Percentiles rank a stretch among this genome's conserved stretches.
Conservation (phyloP, 768 basidiomycete species). For the Punctularia strigosozonata region DNA sequence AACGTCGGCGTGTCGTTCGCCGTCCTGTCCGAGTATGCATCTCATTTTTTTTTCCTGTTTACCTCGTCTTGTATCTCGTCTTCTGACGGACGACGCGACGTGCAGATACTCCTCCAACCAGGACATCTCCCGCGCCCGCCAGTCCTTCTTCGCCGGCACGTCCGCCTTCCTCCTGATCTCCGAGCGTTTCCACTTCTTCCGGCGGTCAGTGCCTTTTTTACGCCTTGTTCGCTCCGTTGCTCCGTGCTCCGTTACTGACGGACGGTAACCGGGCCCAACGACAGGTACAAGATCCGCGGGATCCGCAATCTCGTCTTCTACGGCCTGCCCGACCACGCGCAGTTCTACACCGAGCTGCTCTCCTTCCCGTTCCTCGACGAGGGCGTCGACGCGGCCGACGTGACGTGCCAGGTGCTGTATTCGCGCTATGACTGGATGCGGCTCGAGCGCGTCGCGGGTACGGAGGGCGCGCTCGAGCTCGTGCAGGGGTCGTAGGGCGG, state of each 20-base stretch:
- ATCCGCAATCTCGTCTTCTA: conserved; percentile 92
- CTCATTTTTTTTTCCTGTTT: conserved; percentile 1
- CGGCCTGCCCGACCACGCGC: conserved; percentile 79
- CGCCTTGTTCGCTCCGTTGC: background rate
- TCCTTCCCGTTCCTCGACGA: conserved; percentile 87
- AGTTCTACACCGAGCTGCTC: conserved; percentile 86
- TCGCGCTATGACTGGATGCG: conserved; percentile 84
- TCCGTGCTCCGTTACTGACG: background rate
- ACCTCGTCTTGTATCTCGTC: background rate
- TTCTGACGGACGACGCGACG: conserved; percentile 1
- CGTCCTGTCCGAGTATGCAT: conserved; percentile 87
- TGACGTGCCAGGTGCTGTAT: conserved; percentile 73
- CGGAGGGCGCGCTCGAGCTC: conserved; percentile 19
- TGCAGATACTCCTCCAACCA: conserved; percentile 82
- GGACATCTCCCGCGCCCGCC: conserved; percentile 89
- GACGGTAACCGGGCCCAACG: too few species aligned
- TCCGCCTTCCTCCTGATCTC: conserved; percentile 83
- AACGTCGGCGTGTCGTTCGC: conserved; percentile 57
- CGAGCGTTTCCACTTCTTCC: conserved; percentile 98
- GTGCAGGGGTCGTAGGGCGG: too few species aligned
- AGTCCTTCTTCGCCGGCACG: conserved; percentile 83
- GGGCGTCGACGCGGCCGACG: conserved; percentile 76
- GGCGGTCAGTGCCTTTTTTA: conserved; percentile 35
- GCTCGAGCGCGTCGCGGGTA: conserved; percentile 75
- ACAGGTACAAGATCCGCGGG: conserved; percentile 85